phyloP scores from a whole-genome alignment of 2,329 filamentous ascomycete genomes.

The Stachybotrys chlorohalonatus region DNA sequence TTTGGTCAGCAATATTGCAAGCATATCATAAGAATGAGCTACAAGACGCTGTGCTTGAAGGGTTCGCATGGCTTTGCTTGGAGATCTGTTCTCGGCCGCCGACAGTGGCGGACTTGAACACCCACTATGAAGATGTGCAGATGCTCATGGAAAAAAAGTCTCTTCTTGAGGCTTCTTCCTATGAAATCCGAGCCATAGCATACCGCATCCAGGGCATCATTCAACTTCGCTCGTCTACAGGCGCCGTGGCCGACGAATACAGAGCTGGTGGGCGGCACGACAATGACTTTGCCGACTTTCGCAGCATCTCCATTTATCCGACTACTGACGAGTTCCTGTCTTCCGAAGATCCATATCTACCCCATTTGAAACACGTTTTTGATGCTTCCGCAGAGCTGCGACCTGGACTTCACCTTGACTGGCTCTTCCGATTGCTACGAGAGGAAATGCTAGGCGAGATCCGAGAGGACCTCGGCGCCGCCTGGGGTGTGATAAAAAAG shows the following conservation, averaged over 20 bases:
- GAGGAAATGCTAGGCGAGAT: slow-evolving; percentile 64
- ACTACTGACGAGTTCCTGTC: slow-evolving; percentile 56
- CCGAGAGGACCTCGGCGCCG: slow-evolving; percentile 47
- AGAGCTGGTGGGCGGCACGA: slow-evolving; percentile 51
- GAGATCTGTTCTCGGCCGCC: slow-evolving; percentile 27
- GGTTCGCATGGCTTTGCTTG: slow-evolving; percentile 39
- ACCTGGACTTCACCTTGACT: slow-evolving; percentile 49
- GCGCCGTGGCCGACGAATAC: not conserved
- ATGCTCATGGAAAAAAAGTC: slow-evolving; percentile 13
- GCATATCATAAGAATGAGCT: slow-evolving; percentile 19
- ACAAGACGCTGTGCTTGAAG: slow-evolving; percentile 7
- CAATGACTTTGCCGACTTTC: slow-evolving; percentile 58
- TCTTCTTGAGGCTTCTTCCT: slow-evolving; percentile 13
- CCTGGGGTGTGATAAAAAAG: slow-evolving; percentile 36
- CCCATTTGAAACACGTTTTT: slow-evolving; percentile 38
- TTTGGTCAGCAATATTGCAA: slow-evolving; percentile 41
- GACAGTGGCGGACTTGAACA: slow-evolving; percentile 4
- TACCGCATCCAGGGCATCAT: slow-evolving; percentile 31
- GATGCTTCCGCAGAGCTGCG: slow-evolving; percentile 27
- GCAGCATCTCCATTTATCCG: slow-evolving; percentile 53
- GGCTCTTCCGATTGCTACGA: slow-evolving; percentile 61
- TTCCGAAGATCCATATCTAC: slow-evolving; percentile 43
- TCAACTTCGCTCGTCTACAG: slow-evolving; percentile 14
- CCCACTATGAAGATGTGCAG: slow-evolving; percentile 9
- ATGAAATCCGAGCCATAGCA: slow-evolving; percentile 14